These are phyloP conservation scores for Elaeis guineensis DNA, from an alignment of 176 grass and related monocot genomes.

Conservation along the genomic window DNA sequence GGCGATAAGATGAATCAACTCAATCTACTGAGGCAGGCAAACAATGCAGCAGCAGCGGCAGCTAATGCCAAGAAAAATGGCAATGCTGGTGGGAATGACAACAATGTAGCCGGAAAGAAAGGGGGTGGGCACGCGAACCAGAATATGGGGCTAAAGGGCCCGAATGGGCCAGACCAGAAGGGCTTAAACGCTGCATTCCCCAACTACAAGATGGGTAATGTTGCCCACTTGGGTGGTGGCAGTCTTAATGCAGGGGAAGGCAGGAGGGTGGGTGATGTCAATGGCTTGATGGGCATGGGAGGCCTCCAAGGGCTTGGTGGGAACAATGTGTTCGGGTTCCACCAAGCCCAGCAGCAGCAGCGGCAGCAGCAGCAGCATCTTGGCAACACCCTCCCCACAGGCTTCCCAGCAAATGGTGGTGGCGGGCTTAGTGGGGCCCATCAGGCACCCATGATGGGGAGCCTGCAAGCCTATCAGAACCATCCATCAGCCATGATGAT, in stretches of 20 bases:
- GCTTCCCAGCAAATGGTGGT: slow-evolving; percentile 25
- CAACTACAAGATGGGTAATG: slow-evolving; percentile 39
- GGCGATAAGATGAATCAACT: slow-evolving; percentile 59
- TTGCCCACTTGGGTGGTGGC: slow-evolving; percentile 9
- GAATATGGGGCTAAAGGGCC: slow-evolving; percentile 14
- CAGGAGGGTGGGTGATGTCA: slow-evolving; percentile 8
- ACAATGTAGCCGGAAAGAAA: not conserved
- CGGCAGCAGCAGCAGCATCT: not conserved
- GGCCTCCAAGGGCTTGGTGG: slow-evolving; percentile 16
- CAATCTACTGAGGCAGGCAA: slow-evolving; percentile 40
- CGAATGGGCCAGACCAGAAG: slow-evolving; percentile 22
- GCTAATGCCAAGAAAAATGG: slow-evolving; percentile 32
- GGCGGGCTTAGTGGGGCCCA: slow-evolving; percentile 25
- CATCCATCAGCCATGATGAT: slow-evolving; percentile 47
- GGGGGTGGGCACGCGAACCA: slow-evolving; percentile 17
- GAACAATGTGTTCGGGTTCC: not conserved
- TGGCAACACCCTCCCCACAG: slow-evolving; percentile 21
- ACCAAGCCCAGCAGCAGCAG: too few species aligned
- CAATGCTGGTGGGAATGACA: slow-evolving; percentile 18
- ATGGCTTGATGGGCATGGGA: slow-evolving; percentile 44
- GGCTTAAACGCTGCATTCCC: slow-evolving; percentile 32
- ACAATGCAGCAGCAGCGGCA: not conserved
- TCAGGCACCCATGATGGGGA: slow-evolving; percentile 50
- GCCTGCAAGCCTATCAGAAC: slow-evolving; percentile 59
- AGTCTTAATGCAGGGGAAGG: too few species aligned